Percentiles rank a stretch among this genome's conserved stretches.
phyloP scores from a whole-genome alignment of 495 filamentous ascomycete species.

The Parmelia sp. region DNA sequence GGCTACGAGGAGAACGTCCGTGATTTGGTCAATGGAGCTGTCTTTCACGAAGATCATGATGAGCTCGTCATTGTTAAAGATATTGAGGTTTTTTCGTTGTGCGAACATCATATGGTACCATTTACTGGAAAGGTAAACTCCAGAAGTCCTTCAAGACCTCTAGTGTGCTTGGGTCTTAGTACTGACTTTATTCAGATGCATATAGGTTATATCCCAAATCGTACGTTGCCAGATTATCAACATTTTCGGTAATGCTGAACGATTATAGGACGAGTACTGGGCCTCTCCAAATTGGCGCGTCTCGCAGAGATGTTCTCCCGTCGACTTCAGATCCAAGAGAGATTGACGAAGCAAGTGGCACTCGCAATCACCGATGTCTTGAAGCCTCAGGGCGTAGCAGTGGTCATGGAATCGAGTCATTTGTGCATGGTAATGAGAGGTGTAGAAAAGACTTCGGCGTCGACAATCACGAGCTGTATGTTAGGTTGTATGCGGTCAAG shows the following conservation, averaged over 20 bases:
- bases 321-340: conserved; percentile 88
- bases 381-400: conserved; percentile 88
- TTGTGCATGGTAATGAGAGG: conserved; percentile 99
- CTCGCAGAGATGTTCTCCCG: conserved; percentile 97
- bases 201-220: conserved; percentile 91
- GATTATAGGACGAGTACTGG: conserved; percentile 69
- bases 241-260: conserved; percentile 43
- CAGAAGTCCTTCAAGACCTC: background rate
- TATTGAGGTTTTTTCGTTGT: conserved; percentile 91
- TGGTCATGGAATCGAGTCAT: conserved; percentile 96
- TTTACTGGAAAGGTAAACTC: conserved; percentile 77
- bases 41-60: conserved; percentile 95
- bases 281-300: conserved; percentile 89
- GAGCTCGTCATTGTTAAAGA: conserved; percentile 97
- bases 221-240: conserved; percentile 23
- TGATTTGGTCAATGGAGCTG: conserved; percentile 88
- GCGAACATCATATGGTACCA: conserved; percentile 96
- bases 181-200: conserved; percentile 62
- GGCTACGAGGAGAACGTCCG: conserved; percentile 94
- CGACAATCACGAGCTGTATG: conserved; percentile 92
- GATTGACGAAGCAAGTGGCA: conserved; percentile 91
- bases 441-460: conserved; percentile 80
- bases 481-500: conserved; percentile 87
- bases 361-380: conserved; percentile 88
- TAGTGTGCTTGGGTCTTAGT: background rate